Evolutionary conservation across 192 early-diverging fungal genomes (phyloP).

Genomic region (Kickxella alabastrina): DNA sequence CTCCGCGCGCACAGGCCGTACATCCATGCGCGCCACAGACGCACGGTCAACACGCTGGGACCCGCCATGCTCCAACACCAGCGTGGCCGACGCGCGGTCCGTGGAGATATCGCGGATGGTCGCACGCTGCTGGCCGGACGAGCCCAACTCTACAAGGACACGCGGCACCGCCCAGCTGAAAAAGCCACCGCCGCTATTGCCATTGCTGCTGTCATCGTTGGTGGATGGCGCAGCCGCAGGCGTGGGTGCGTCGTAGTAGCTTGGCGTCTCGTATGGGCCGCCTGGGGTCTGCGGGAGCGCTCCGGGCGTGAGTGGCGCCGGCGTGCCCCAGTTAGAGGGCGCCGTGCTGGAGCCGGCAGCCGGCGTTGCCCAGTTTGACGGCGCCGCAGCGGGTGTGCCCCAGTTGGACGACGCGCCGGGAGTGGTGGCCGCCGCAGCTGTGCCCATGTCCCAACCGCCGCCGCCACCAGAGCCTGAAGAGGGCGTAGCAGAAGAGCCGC

Average conservation of each 20-base stretch:
- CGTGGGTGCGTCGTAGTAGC: conserved; percentile 35
- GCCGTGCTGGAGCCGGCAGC: not conserved
- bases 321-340: conserved; percentile 20
- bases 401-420: not conserved
- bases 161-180: conserved; percentile 51
- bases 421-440: conserved; percentile 2
- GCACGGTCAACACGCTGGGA: conserved; percentile 40
- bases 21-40: conserved; percentile 23
- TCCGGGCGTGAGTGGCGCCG: conserved; percentile 50
- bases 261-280: conserved; percentile 40
- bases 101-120: conserved; percentile 53
- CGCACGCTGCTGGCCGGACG: conserved; percentile 50
- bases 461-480: conserved; percentile 45
- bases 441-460: conserved; percentile 37
- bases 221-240: conserved; percentile 52
- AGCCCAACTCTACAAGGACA: conserved; percentile 34
- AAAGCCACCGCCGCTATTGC: conserved; percentile 34
- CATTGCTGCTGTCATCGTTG: too few relatives aligned
- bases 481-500: conserved; percentile 34
- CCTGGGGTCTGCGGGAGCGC: conserved; percentile 39
- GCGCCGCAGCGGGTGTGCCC: conserved; percentile 60
- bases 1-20: conserved; percentile 57
- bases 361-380: conserved; percentile 42
- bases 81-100: conserved; percentile 53
- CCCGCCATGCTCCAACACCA: conserved; percentile 45